Percentiles rank a stretch among this genome's conserved stretches.
phyloP scores from a whole-genome alignment of 768 basidiomycete species.

The Auricularia auricula-judae region DNA sequence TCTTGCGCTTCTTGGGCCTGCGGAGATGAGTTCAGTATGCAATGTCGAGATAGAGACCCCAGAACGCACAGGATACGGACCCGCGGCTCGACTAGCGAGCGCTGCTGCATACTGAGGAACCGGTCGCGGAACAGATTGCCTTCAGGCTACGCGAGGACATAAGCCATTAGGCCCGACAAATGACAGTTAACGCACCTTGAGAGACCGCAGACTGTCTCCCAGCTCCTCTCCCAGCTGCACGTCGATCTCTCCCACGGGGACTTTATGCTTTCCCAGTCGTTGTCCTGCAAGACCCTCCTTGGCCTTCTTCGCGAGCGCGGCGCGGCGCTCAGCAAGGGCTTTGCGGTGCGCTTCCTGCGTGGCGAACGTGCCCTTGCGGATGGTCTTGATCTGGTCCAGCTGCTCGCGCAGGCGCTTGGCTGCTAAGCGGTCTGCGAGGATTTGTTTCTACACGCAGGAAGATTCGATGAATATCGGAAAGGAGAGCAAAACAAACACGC shows the following conservation, averaged over 20 bases:
- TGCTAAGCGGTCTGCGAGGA: conserved; percentile 45
- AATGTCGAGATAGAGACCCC: not conserved
- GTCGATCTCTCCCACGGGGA: conserved; percentile 55
- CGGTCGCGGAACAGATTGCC: conserved; percentile 89
- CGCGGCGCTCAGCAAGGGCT: conserved; percentile 23
- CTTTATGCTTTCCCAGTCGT: conserved; percentile 69
- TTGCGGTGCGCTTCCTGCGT: conserved; percentile 28
- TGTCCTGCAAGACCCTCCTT: conserved; percentile 57
- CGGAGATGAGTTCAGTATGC: not conserved
- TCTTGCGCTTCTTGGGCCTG: not conserved
- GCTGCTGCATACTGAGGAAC: conserved; percentile 77
- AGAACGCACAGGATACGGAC: conserved; percentile 58
- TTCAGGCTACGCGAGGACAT: conserved; percentile 50
- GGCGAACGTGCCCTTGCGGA: conserved; percentile 33
- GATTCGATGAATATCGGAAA: too few species aligned
- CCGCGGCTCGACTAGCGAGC: conserved; percentile 79
- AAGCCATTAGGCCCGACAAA: not conserved
- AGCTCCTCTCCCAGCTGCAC: conserved; percentile 90
- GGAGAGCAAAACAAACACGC: not conserved
- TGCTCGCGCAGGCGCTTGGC: conserved; percentile 51
- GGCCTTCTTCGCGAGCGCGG: conserved; percentile 36
- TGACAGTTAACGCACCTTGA: conserved; percentile 52
- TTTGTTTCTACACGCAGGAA: conserved; percentile 40
- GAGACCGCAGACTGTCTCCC: conserved; percentile 66
- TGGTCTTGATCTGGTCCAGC: conserved; percentile 41